Evolutionary conservation across 208 protist species (phyloP).

Genomic region (Jaenimonas drosophilae): DNA sequence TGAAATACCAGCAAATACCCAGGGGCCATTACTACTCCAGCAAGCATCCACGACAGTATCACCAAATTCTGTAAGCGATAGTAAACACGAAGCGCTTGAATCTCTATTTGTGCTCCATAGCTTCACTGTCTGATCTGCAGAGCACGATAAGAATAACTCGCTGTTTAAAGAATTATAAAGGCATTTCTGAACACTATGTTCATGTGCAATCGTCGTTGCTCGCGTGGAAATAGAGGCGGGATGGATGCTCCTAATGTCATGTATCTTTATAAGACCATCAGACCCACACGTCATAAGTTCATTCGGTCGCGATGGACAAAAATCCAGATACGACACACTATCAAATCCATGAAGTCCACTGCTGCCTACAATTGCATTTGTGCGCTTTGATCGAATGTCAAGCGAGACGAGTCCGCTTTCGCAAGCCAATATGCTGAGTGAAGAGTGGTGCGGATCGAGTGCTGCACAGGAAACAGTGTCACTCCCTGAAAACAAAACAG

Average conservation of each 20-base stretch:
- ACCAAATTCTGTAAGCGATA: constrained; percentile 46
- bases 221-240: constrained; percentile 2
- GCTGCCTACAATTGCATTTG: constrained; percentile 11
- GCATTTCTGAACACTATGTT: constrained; percentile 46
- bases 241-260: constrained; percentile 48
- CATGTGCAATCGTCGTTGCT: constrained; percentile 36
- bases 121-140: constrained; percentile 66
- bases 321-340: constrained; percentile 40
- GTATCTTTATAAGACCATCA: constrained; percentile 61
- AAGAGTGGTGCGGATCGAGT: constrained; percentile 67
- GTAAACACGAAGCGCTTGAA: constrained; percentile 26
- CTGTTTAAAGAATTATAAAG: constrained; percentile 83
- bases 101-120: constrained; percentile 58
- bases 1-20: constrained; percentile 82
- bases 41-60: constrained; percentile 64
- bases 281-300: constrained; percentile 47
- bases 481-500: constrained; percentile 9
- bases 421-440: constrained; percentile 33
- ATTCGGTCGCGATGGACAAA: constrained; percentile 44
- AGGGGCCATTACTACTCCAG: constrained; percentile 73
- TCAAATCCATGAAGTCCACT: constrained; percentile 44
- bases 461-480: constrained; percentile 25
- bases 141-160: constrained; percentile 60
- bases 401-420: constrained; percentile 36
- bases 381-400: constrained; percentile 49